phyloP scores from a whole-genome alignment of 192 early-diverging fungal genomes.

The Linderina pennispora region DNA sequence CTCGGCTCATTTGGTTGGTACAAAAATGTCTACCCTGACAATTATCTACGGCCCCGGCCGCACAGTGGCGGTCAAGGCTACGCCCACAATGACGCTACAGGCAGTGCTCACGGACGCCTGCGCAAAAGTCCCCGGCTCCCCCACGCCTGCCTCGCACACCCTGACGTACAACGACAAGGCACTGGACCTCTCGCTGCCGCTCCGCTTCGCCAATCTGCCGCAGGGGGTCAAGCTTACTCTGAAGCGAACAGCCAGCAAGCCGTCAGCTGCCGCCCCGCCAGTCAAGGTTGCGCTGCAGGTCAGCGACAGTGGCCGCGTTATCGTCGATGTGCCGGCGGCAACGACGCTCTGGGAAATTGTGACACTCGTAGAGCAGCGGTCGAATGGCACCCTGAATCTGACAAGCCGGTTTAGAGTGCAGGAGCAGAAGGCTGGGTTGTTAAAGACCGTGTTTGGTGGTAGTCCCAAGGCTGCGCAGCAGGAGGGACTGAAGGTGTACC shows the following conservation, averaged over 20 bases:
- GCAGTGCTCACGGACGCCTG: constrained; percentile 57
- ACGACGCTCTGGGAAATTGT: constrained; percentile 63
- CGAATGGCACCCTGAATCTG: constrained; percentile 21
- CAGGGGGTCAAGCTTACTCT: constrained; percentile 71
- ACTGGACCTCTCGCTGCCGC: constrained; percentile 65
- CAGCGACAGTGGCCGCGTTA: constrained; percentile 58
- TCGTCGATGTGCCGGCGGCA: constrained; percentile 52
- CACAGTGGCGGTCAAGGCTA: constrained; percentile 55
- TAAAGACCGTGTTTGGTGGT: not conserved
- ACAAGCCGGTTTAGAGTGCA: constrained; percentile 6
- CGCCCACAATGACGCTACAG: constrained; percentile 68
- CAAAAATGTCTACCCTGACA: constrained; percentile 55
- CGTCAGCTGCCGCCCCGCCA: not conserved
- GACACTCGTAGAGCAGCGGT: constrained; percentile 5
- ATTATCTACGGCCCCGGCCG: constrained; percentile 44
- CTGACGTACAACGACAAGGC: constrained; percentile 60
- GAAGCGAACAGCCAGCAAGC: not conserved
- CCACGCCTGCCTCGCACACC: constrained; percentile 50
- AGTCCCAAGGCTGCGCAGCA: not conserved
- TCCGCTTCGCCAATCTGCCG: constrained; percentile 79
- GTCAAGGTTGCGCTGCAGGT: constrained; percentile 71
- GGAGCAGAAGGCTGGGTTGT: not conserved
- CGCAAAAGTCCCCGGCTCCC: constrained; percentile 49
- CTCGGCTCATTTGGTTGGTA: not conserved
- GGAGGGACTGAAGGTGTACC: constrained; percentile 1